phyloP scores from a whole-genome alignment of 768 basidiomycete species.

The Suillus occidentalis region DNA sequence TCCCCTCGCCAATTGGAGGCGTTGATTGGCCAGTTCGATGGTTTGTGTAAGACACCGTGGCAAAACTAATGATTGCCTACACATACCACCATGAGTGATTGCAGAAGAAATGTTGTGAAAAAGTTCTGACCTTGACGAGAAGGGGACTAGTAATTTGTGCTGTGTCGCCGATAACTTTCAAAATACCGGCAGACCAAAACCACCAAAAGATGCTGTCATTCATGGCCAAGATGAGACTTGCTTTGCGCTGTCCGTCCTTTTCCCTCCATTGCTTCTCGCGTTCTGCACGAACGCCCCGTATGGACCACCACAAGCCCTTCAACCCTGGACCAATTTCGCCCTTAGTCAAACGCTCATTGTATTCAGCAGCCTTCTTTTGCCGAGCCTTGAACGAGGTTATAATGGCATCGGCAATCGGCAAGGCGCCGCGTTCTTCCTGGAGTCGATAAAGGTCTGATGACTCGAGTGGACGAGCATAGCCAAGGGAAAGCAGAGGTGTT shows the following conservation, averaged over 20 bases:
- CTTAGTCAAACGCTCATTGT: conserved; percentile 66
- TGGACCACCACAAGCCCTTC: conserved; percentile 57
- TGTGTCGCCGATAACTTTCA: conserved; percentile 64
- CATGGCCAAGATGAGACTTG: conserved; percentile 68
- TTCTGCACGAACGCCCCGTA: conserved; percentile 47
- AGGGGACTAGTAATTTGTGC: conserved; percentile 76
- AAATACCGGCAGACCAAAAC: conserved; percentile 71
- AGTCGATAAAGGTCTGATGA: conserved; percentile 81
- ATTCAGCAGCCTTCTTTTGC: conserved; percentile 55
- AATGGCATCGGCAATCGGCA: conserved; percentile 61
- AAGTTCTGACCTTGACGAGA: conserved; percentile 67
- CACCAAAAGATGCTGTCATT: conserved; percentile 78
- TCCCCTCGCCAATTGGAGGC: conserved; percentile 54
- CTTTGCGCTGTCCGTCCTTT: conserved; percentile 55
- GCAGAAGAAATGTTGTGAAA: neutral
- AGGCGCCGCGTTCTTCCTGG: conserved; percentile 59
- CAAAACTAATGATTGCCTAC: conserved; percentile 72
- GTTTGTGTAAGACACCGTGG: conserved; percentile 56
- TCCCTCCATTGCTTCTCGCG: conserved; percentile 67
- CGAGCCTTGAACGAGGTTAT: conserved; percentile 63
- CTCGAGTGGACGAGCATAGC: conserved; percentile 80
- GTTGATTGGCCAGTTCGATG: conserved; percentile 37
- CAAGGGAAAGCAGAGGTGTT: conserved; percentile 65
- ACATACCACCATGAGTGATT: conserved; percentile 2
- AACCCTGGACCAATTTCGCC: conserved; percentile 63